Evolutionary conservation across 345 rosid species (phyloP).

Genomic region (Populus euphratica): DNA sequence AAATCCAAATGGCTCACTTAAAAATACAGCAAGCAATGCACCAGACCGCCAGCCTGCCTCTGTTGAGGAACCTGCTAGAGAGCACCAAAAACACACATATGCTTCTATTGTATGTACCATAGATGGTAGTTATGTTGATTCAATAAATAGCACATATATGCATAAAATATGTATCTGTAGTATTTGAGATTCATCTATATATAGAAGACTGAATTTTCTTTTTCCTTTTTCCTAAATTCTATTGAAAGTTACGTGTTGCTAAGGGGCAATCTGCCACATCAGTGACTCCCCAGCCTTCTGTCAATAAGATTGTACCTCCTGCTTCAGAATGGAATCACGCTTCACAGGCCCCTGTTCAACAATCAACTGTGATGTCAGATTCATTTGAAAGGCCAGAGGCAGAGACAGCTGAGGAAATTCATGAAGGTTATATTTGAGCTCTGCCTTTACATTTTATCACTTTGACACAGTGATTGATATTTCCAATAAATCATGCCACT

Average conservation of each 20-base stretch:
- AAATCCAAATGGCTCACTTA: conserved; percentile 39
- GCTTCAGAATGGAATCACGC: conserved; percentile 42
- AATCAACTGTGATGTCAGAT: conserved; percentile 25
- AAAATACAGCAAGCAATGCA: conserved; percentile 18
- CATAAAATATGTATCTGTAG: not conserved
- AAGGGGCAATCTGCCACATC: conserved; percentile 47
- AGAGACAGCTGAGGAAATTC: conserved; percentile 42
- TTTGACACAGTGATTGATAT: not conserved
- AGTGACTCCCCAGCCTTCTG: conserved; percentile 34
- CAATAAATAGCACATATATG: not conserved
- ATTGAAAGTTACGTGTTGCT: conserved; percentile 46
- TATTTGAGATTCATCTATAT: not conserved
- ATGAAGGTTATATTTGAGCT: conserved; percentile 35
- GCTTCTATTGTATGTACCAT: conserved; percentile 65
- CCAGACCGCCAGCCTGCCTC: conserved; percentile 41
- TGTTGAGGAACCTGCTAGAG: conserved; percentile 47
- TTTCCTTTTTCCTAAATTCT: conserved; percentile 2
- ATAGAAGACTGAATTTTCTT: not conserved
- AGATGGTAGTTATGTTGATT: conserved; percentile 5
- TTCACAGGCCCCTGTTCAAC: conserved; percentile 34
- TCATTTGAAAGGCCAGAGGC: conserved; percentile 38
- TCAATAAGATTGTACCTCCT: conserved; percentile 30
- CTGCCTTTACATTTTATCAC: not conserved
- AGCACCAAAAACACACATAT: conserved; percentile 59
- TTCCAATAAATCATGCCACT: conserved; percentile 1